These are phyloP conservation scores for Cladorrhinum sp. DNA, from an alignment of 2,329 filamentous ascomycete species.

Conservation along the genomic window DNA sequence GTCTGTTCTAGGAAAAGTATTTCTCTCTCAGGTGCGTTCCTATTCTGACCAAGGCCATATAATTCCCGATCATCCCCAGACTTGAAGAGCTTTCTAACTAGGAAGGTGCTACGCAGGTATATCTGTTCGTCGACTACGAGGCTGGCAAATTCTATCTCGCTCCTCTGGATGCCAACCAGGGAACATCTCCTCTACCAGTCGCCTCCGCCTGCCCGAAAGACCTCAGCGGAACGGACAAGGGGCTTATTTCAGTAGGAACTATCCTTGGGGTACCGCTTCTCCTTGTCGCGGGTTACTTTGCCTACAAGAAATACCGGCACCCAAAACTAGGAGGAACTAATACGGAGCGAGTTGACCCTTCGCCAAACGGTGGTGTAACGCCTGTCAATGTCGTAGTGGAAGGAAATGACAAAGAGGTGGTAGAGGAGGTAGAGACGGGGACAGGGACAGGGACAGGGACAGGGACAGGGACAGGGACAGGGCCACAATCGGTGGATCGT, in stretches of 20 bases:
- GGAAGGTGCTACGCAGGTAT: conserved; percentile 6
- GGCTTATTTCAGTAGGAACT: conserved; percentile 5
- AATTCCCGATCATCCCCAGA: too few relatives aligned
- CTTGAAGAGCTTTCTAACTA: too few relatives aligned
- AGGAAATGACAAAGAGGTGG: too few relatives aligned
- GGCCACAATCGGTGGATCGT: background rate
- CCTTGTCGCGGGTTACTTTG: background rate
- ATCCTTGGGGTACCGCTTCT: conserved; percentile 1
- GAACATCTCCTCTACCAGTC: background rate
- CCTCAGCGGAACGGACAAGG: conserved; percentile 3
- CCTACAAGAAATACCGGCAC: background rate
- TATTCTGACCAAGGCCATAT: too few relatives aligned
- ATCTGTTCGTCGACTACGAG: conserved; percentile 14
- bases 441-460: too few relatives aligned
- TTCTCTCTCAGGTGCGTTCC: conserved; percentile 17
- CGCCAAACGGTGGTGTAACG: too few relatives aligned
- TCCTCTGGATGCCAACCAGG: background rate
- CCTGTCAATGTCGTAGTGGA: too few relatives aligned
- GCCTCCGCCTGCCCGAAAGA: background rate
- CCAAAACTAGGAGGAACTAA: background rate
- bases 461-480: too few relatives aligned
- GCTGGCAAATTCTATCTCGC: conserved; percentile 2
- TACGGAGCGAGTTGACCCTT: too few relatives aligned
- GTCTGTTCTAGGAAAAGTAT: conserved; percentile 17
- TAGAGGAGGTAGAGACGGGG: too few relatives aligned